Conservation (phyloP, 768 basidiomycete species). For the Candolleomyces aberdarensis region DNA sequence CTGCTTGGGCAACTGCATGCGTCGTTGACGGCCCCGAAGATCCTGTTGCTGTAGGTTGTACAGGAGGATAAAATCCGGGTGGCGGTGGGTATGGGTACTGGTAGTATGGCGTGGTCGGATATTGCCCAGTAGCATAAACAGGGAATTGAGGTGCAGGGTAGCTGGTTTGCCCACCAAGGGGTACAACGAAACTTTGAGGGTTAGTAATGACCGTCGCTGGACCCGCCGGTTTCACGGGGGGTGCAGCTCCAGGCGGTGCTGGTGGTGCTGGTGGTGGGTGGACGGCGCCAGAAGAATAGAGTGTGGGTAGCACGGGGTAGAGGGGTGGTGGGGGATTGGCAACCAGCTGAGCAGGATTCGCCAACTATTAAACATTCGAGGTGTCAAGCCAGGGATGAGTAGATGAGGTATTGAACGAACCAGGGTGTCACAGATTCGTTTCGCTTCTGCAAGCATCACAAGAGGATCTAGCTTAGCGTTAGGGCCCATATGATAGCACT, state of each 20-base stretch:
- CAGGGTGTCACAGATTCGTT: conserved; percentile 72
- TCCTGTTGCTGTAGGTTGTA: conserved; percentile 12
- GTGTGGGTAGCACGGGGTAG: conserved; percentile 45
- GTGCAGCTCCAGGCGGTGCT: conserved; percentile 24
- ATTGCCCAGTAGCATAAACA: conserved; percentile 40
- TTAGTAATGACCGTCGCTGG: conserved; percentile 57
- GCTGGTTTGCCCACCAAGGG: conserved; percentile 50
- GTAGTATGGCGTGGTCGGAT: conserved; percentile 66
- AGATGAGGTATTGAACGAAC: conserved; percentile 35
- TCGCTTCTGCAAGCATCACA: conserved; percentile 71
- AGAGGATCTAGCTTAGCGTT: conserved; percentile 70
- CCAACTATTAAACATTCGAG: conserved; percentile 46
- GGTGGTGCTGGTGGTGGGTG: conserved; percentile 24
- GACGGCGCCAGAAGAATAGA: conserved; percentile 27
- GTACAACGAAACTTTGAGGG: conserved; percentile 69
- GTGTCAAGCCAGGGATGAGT: background rate
- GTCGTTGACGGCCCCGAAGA: background rate
- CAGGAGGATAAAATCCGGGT: background rate
- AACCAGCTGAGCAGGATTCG: conserved; percentile 70
- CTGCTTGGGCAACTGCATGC: background rate
- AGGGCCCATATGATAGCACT: conserved; percentile 76
- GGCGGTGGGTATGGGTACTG: conserved; percentile 38
- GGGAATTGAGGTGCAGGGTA: conserved; percentile 46
- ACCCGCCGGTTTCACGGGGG: conserved; percentile 15
- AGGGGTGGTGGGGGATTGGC: conserved; percentile 55